Base-by-base conservation (phyloP, 2,329 filamentous ascomycete species). In the Aspergillus sp. region DNA sequence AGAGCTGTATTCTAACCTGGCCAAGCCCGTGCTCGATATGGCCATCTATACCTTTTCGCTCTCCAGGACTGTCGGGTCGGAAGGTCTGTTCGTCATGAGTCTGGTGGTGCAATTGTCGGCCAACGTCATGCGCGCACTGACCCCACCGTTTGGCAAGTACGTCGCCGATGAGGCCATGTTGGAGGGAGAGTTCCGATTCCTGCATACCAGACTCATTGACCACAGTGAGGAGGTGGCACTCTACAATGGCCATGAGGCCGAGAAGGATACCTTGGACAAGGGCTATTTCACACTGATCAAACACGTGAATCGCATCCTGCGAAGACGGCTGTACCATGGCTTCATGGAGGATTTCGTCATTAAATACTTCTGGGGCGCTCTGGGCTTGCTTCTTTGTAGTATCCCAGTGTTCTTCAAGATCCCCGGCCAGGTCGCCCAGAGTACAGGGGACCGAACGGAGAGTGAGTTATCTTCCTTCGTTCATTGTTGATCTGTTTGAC, bases 301-400 rank as follows among this genome's bases (percentile, higher is more conserved):
- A 71, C 93, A 98, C 69, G 91, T 98, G 63, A 98, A 98, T 68
- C 84, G 94, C 61, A 96, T 97, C 54, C 72, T 98, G 51, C 80
- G 90, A 35, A 78, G 88, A 52, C 81, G 93, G 42, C 86, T 98
- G 66, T 97, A 97, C 67, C 91, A 98, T 65, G 91, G 90, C n/a
- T 85, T 98, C 60, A 96, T 97, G 91, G 93, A 98, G 66, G 93
- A 98, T 67, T 98, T 96, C 68, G 88, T 97, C 48, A 95, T 98
- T 69, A 98, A 98, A 69, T 98, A 98, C 66, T 93, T 97, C 70
- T 98, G 93, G 93, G 93, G 93, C 36, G 91, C 93, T 2, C 69
- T 98, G 39, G 93, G 93, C 1, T 77, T 98, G 53, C 69, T 95
- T 53, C 81, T 98, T 7, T 98, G 93, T 74, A 94, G 88, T 66